Base-by-base conservation (phyloP, 306 rosid genomes). In the Cicer cuneatum region DNA sequence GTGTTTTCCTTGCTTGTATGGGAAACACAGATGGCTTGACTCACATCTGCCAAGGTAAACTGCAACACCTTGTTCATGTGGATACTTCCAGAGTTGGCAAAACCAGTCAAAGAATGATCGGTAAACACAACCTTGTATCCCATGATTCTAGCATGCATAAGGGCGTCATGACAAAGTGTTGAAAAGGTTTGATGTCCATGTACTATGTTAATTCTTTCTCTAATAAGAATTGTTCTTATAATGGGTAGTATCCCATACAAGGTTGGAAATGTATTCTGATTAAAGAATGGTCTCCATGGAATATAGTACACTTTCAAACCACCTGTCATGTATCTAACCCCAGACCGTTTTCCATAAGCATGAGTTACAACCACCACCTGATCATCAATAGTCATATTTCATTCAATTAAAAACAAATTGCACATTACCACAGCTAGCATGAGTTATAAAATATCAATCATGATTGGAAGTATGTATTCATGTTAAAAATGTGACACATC, bases 181-280 rank as follows among this genome's bases (percentile, higher is more conserved):
- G 97, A 90, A 80, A 93, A 93, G 41, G 98, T 93, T 83, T 90
- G 98, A 84, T 90, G 98, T 51, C 97, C 97, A 78, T 93, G 98
- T 38, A 90, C 92, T 73, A 90, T 39, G 0, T 88, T 84, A 68
- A 93, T 93, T 58, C 75, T 79, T 73, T 93, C 97, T 57, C 97
- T 86, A 83, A 89, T 80, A 10, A 93, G 92, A 75, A 93, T 89
- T 43, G 86, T 85, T 80, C 98, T 84, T 62, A 86, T 79, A 11
- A 90, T 88, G 14, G 98, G 96, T 39, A 91, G 88, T n/a, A 87
- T 72, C 39, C 96, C 97, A 10, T 83, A 89, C 72, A 93, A 75
- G 29, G 93, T 89, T 15, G 96, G 97, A 41, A 90, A 85, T 40
- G 97, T 89, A 56, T 84, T 93, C 82, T 93, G 97, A 90, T 87